phyloP scores from a whole-genome alignment of 257 asterid species.

The Leonotis leonurus region DNA sequence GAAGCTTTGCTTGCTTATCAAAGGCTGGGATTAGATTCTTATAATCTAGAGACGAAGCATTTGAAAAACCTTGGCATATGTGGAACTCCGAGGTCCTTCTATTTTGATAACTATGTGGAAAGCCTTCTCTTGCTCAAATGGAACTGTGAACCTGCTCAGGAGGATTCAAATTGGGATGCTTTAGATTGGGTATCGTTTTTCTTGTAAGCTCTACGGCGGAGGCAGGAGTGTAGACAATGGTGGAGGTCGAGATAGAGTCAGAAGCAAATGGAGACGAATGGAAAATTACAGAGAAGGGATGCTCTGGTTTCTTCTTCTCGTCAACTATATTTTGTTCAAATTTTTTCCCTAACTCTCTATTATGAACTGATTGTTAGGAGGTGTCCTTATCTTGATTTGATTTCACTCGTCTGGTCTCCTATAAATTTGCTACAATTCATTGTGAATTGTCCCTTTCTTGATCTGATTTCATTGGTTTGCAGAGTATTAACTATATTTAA shows the following conservation, averaged over 20 bases:
- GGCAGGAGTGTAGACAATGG: no score
- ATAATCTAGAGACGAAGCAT: slow-evolving; percentile 20
- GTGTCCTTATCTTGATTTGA: background rate
- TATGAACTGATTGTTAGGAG: background rate
- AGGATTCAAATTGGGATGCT: background rate
- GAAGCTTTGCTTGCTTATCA: slow-evolving; percentile 30
- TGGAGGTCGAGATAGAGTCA: no score
- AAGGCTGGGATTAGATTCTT: slow-evolving; percentile 21
- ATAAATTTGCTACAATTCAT: background rate
- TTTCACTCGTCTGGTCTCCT: background rate
- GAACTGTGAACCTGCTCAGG: background rate
- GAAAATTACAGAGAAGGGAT: no score
- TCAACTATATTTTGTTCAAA: no score
- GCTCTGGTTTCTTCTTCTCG: no score
- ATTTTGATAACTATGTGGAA: slow-evolving; percentile 30
- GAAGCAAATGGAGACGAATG: no score
- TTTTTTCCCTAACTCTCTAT: no score
- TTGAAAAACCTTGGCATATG: slow-evolving; percentile 24
- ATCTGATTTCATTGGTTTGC: background rate
- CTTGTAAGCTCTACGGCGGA: no score
- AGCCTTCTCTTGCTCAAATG: slow-evolving; percentile 38
- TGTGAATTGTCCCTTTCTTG: background rate
- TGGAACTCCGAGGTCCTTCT: slow-evolving; percentile 37
- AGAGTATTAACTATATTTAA: background rate
- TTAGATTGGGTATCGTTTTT: no score